These are phyloP conservation scores for Gelatoporia subvermispora DNA, from an alignment of 768 basidiomycete species.

Conservation along the genomic window DNA sequence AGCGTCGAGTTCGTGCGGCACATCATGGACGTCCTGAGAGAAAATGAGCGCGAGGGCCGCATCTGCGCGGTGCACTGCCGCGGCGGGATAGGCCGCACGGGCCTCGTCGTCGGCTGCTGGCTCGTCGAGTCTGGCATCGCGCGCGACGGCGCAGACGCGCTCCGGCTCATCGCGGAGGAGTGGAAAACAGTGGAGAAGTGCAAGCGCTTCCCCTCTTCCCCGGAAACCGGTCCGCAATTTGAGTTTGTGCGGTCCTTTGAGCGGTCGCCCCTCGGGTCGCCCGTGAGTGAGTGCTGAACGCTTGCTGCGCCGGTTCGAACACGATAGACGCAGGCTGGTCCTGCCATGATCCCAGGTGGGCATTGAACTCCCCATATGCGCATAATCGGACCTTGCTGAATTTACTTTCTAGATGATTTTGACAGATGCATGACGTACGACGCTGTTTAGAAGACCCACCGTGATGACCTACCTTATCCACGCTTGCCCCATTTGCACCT, in stretches of 20 bases:
- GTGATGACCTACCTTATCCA: too few relatives aligned
- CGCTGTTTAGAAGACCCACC: too few relatives aligned
- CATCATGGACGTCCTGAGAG: constrained; percentile 54
- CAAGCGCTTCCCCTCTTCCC: constrained; percentile 68
- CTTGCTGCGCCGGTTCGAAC: too few relatives aligned
- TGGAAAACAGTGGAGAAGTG: constrained; percentile 80
- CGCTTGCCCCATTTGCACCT: too few relatives aligned
- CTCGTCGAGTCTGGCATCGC: constrained; percentile 64
- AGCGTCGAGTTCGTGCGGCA: constrained; percentile 52
- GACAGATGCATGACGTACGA: too few relatives aligned
- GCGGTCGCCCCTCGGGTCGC: constrained; percentile 2
- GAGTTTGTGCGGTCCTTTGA: constrained; percentile 65
- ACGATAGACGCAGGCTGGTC: too few relatives aligned
- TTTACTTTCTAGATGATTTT: too few relatives aligned
- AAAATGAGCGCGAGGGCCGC: constrained; percentile 55
- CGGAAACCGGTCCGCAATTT: constrained; percentile 75
- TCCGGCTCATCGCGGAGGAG: constrained; percentile 58
- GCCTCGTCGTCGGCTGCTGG: constrained; percentile 69
- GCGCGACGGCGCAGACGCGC: constrained; percentile 57
- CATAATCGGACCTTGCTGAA: too few relatives aligned
- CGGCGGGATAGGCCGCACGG: constrained; percentile 70
- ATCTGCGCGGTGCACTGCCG: constrained; percentile 75
- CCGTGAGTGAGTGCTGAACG: too few relatives aligned
- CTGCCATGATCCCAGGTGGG: too few relatives aligned
- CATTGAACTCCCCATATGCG: too few relatives aligned